These are phyloP conservation scores for Xylaria sp. DNA, from an alignment of 2,329 filamentous ascomycete species.

Conservation along the genomic window DNA sequence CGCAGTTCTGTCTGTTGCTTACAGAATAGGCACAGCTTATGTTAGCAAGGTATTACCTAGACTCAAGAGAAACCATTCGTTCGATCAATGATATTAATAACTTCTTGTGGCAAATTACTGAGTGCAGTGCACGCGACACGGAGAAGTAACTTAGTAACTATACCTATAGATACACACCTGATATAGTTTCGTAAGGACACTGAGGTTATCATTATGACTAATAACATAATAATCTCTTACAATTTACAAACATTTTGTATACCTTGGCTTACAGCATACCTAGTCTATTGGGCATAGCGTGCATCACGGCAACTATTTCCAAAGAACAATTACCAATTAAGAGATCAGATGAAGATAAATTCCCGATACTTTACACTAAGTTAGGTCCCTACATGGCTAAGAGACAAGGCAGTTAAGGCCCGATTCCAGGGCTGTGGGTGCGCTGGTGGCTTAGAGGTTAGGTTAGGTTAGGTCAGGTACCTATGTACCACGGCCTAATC, in stretches of 20 bases:
- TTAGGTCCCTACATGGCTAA: not conserved
- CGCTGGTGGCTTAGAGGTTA: not conserved
- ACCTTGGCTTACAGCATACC: not conserved
- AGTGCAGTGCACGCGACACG: not conserved
- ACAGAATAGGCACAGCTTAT: not conserved
- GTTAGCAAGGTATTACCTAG: not conserved
- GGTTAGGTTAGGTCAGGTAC: not conserved
- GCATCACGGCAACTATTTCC: not conserved
- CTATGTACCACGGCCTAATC: constrained; percentile 12
- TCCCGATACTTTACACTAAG: not conserved
- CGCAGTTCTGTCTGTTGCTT: constrained; percentile 13
- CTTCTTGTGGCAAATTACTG: constrained; percentile 12
- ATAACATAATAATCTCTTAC: not conserved
- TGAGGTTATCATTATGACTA: constrained; percentile 6
- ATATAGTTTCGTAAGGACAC: not conserved
- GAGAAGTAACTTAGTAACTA: not conserved
- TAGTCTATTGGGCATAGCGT: too few species aligned
- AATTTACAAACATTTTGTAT: not conserved
- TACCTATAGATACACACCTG: not conserved
- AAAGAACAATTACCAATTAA: not conserved
- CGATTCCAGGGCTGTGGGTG: constrained; percentile 15
- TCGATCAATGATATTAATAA: constrained; percentile 4
- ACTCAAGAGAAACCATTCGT: constrained; percentile 11
- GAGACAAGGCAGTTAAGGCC: not conserved
- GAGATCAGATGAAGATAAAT: constrained; percentile 15